These are phyloP conservation scores for Cytospora leucostoma DNA, from an alignment of 2,329 filamentous ascomycete genomes.

Conservation along the genomic window DNA sequence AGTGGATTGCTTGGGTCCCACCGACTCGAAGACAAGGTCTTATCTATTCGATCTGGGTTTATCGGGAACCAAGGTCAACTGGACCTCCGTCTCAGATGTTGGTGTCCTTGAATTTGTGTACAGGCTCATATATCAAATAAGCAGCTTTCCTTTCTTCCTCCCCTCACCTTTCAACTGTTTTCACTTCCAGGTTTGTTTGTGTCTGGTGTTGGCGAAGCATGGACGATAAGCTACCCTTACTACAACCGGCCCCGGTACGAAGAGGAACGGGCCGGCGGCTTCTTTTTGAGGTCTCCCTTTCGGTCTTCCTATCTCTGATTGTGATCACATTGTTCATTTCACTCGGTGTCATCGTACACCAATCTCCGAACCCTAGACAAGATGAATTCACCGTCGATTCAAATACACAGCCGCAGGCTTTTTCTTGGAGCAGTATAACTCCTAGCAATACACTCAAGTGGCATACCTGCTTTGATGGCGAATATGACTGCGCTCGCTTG, in stretches of 20 bases:
- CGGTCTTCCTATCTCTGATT: slow-evolving; percentile 15
- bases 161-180: neutral
- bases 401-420: neutral
- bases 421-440: slow-evolving; percentile 31
- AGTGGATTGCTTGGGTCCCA: neutral
- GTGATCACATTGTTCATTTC: slow-evolving; percentile 10
- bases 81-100: neutral
- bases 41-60: slow-evolving; percentile 24
- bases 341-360: slow-evolving; percentile 19
- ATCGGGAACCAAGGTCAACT: slow-evolving; percentile 21
- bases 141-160: slow-evolving; percentile 5
- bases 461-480: slow-evolving; percentile 39
- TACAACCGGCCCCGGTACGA: slow-evolving; percentile 14
- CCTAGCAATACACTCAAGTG: slow-evolving; percentile 38
- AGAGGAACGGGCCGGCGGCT: slow-evolving; percentile 9
- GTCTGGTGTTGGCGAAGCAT: slow-evolving; percentile 1
- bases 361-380: slow-evolving; percentile 20
- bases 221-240: slow-evolving; percentile 25
- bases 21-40: slow-evolving; percentile 5
- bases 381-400: slow-evolving; percentile 9
- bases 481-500: slow-evolving; percentile 41
- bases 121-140: neutral
- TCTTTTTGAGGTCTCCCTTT: slow-evolving; percentile 16
- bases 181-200: neutral
- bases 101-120: neutral